Evolutionary conservation across 306 rosid genomes (phyloP).

Genomic region (Acacia confusa): DNA sequence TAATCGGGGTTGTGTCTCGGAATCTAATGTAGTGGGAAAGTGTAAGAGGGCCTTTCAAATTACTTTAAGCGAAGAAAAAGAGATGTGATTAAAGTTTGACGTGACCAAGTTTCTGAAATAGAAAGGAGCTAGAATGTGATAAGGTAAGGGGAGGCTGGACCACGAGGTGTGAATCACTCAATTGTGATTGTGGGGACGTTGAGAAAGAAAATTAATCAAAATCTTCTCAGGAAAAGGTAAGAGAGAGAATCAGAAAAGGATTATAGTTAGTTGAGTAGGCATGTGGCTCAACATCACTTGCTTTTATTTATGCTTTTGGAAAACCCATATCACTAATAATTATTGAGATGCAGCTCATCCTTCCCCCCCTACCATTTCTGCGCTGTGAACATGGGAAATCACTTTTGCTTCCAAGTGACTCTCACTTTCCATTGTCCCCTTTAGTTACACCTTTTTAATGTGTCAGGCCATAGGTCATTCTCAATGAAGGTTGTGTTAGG

Average conservation of each 20-base stretch:
- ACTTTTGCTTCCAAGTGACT: constrained; percentile 48
- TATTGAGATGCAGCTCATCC: constrained; percentile 80
- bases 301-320: constrained; percentile 64
- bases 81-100: constrained; percentile 53
- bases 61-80: constrained; percentile 40
- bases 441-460: constrained; percentile 31
- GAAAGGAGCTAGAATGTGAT: constrained; percentile 55
- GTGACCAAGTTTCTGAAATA: constrained; percentile 75
- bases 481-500: constrained; percentile 42
- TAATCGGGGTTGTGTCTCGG: constrained; percentile 42
- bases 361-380: constrained; percentile 41
- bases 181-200: constrained; percentile 44
- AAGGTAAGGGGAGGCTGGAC: constrained; percentile 73
- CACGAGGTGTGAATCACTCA: constrained; percentile 38
- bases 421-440: constrained; percentile 33
- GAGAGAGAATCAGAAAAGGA: constrained; percentile 8
- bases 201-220: constrained; percentile 11
- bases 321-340: constrained; percentile 41
- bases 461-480: constrained; percentile 59
- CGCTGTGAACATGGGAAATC: constrained; percentile 47
- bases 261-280: constrained; percentile 61
- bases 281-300: constrained; percentile 82
- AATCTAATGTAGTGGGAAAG: constrained; percentile 36
- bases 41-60: constrained; percentile 3
- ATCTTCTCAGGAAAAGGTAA: not conserved